Evolutionary conservation across 495 filamentous ascomycete species (phyloP).

Genomic region (Mytilinidion resinicola): DNA sequence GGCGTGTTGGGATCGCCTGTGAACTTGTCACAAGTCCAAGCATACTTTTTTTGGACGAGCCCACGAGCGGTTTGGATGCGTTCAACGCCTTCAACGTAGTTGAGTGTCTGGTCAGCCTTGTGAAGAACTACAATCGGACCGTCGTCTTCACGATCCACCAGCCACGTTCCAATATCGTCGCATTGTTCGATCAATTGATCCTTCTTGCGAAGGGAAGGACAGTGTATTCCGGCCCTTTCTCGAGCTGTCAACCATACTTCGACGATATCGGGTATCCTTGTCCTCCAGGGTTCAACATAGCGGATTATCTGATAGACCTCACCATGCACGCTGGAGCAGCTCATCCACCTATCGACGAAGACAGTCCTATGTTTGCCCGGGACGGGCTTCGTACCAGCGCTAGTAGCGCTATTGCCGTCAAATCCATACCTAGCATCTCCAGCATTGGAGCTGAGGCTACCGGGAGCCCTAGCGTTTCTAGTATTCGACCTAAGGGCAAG

Average conservation of each 20-base stretch:
- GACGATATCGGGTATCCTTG: slow-evolving; percentile 84
- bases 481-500: slow-evolving; percentile 54
- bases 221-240: slow-evolving; percentile 88
- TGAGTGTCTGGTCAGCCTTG: slow-evolving; percentile 89
- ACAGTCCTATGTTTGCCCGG: slow-evolving; percentile 39
- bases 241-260: slow-evolving; percentile 87
- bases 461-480: slow-evolving; percentile 48
- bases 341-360: slow-evolving; percentile 53
- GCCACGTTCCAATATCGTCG: slow-evolving; percentile 98
- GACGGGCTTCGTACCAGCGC: slow-evolving; percentile 62
- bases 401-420: slow-evolving; percentile 82
- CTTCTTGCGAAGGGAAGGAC: slow-evolving; percentile 82
- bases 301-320: slow-evolving; percentile 92
- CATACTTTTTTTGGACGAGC: slow-evolving; percentile 95
- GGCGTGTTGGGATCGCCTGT: slow-evolving; percentile 92
- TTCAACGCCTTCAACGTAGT: slow-evolving; percentile 97
- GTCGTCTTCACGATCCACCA: slow-evolving; percentile 99
- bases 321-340: slow-evolving; percentile 84
- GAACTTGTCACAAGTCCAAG: slow-evolving; percentile 96
- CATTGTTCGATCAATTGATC: slow-evolving; percentile 91
- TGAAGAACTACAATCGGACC: slow-evolving; percentile 91
- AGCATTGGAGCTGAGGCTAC: slow-evolving; percentile 50
- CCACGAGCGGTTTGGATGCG: slow-evolving; percentile 90
- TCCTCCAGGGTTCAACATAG: slow-evolving; percentile 96
- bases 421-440: slow-evolving; percentile 79